Conservation (phyloP, 495 filamentous ascomycete species). For the Hypoxylon cercidicola region DNA sequence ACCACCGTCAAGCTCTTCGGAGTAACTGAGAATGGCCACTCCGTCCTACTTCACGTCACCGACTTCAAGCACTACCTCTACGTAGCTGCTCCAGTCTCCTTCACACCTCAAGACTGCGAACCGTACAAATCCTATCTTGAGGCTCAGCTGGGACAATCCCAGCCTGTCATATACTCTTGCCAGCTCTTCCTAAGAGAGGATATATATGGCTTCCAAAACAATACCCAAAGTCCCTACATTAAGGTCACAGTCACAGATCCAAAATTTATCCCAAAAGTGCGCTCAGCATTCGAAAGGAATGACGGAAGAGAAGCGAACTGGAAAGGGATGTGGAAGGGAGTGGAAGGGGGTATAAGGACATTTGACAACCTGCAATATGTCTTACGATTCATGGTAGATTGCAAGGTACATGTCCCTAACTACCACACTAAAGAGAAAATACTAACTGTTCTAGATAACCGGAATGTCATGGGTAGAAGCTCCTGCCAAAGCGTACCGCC, state of each 20-base stretch:
- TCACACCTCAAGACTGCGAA: constrained; percentile 78
- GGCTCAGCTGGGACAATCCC: constrained; percentile 69
- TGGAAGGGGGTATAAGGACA: constrained; percentile 77
- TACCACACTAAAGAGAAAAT: background rate
- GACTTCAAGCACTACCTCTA: constrained; percentile 98
- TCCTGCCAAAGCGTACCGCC: constrained; percentile 74
- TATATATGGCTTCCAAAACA: constrained; percentile 91
- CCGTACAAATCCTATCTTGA: constrained; percentile 83
- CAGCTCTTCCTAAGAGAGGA: constrained; percentile 85
- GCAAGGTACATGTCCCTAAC: constrained; percentile 62
- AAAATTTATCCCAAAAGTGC: constrained; percentile 77
- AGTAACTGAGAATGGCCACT: constrained; percentile 95
- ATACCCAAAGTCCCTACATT: constrained; percentile 88
- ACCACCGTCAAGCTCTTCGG: constrained; percentile 89
- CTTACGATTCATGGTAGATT: constrained; percentile 97
- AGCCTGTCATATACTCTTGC: constrained; percentile 71
- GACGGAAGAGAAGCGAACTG: constrained; percentile 71
- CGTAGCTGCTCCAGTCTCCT: constrained; percentile 85
- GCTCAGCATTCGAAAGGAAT: constrained; percentile 75
- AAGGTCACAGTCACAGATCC: constrained; percentile 93
- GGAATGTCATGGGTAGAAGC: constrained; percentile 99
- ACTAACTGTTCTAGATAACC: constrained; percentile 65
- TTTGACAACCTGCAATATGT: constrained; percentile 97
- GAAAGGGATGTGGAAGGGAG: constrained; percentile 84
- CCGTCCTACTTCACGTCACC: constrained; percentile 92